Evolutionary conservation across 1,139 yeast species (phyloP).

Genomic region (Taiozyma sp.): DNA sequence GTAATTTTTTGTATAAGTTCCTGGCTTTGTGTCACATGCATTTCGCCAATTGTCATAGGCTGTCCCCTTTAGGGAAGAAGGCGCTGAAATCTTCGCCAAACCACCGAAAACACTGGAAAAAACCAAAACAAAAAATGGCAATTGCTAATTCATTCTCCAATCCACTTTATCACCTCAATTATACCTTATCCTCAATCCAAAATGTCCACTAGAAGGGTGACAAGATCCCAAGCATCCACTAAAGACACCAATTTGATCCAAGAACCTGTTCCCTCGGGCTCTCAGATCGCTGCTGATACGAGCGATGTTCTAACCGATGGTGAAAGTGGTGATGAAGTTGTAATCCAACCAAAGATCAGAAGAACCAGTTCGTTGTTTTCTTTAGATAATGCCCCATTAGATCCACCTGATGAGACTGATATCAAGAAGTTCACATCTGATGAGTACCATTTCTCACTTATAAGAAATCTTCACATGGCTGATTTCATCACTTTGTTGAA

Average conservation of each 20-base stretch:
- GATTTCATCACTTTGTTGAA: slow-evolving; percentile 91
- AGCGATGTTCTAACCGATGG: slow-evolving; percentile 5
- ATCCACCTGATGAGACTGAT: slow-evolving; percentile 69
- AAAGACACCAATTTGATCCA: background rate
- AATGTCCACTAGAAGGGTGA: background rate
- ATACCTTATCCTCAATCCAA: background rate
- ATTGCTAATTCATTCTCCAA: background rate
- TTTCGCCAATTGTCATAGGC: background rate
- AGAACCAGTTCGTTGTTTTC: slow-evolving; percentile 37
- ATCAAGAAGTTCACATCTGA: slow-evolving; percentile 76
- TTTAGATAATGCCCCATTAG: slow-evolving; percentile 30
- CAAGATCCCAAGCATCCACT: background rate
- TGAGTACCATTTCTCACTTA: slow-evolving; percentile 69
- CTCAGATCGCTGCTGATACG: background rate
- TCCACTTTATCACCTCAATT: background rate
- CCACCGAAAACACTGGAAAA: background rate
- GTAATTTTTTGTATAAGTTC: too few relatives aligned
- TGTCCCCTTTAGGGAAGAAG: background rate
- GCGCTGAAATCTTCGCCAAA: background rate
- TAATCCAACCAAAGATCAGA: slow-evolving; percentile 22
- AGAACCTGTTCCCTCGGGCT: background rate
- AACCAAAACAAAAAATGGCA: background rate
- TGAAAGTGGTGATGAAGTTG: slow-evolving; percentile 17
- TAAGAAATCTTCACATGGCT: slow-evolving; percentile 86
- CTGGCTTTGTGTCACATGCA: background rate